phyloP scores from a whole-genome alignment of 768 basidiomycete genomes.

The Solioccasus polychromus region DNA sequence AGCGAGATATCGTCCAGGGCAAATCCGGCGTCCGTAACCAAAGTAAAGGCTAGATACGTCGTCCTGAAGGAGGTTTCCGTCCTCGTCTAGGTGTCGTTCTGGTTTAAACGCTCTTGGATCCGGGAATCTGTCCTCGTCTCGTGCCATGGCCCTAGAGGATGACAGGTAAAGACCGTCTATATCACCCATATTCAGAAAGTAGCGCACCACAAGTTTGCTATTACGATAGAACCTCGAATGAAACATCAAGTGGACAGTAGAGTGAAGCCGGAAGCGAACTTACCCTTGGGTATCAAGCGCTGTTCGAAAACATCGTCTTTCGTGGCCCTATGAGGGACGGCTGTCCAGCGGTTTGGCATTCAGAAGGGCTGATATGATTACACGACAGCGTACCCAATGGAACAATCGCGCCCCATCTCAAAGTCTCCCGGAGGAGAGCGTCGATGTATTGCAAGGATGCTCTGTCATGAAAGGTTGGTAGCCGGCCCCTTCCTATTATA shows the following conservation, averaged over 20 bases:
- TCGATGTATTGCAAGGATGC: conserved; percentile 19
- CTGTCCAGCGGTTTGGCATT: conserved; percentile 9
- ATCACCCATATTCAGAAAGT: not conserved
- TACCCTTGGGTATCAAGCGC: conserved; percentile 53
- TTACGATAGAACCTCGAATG: conserved; percentile 18
- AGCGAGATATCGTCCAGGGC: conserved; percentile 22
- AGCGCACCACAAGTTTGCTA: conserved; percentile 22
- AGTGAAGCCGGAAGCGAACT: not conserved
- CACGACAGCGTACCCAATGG: conserved; percentile 17
- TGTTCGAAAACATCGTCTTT: conserved; percentile 41
- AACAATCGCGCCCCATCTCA: conserved; percentile 21
- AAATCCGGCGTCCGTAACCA: conserved; percentile 32
- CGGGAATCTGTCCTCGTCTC: conserved; percentile 22
- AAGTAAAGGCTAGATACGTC: conserved; percentile 27
- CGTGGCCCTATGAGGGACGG: conserved; percentile 29
- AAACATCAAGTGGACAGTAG: not conserved
- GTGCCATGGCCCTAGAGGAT: conserved; percentile 19
- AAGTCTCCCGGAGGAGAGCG: conserved; percentile 20
- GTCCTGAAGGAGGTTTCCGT: conserved; percentile 18
- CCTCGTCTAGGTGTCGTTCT: conserved; percentile 28
- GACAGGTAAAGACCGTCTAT: not conserved
- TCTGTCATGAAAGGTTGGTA: conserved; percentile 16
- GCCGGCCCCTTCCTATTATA: conserved; percentile 18
- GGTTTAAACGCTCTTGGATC: conserved; percentile 34
- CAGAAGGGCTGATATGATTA: not conserved